A percentile compares a stretch with the other conserved stretches of the same genome.
Evolutionary conservation across 1,139 yeast genomes (phyloP).

Genomic region (Scheffersomyces segobiensis): DNA sequence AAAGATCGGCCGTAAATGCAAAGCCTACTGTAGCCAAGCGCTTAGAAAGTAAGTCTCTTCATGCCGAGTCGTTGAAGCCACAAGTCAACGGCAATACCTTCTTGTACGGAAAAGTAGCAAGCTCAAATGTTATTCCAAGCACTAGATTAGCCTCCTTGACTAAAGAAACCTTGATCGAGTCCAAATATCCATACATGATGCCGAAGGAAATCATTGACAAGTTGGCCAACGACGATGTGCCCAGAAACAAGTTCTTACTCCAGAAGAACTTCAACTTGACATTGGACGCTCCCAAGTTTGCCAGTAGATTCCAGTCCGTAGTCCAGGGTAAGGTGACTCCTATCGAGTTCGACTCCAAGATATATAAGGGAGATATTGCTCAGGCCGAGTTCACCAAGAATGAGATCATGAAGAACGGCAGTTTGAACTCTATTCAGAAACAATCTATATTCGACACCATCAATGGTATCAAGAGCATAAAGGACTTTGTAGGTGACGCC

Average conservation of each 20-base stretch:
- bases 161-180: conserved; percentile 38
- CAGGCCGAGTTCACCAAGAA: conserved; percentile 19
- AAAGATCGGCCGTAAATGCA: background rate
- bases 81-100: conserved; percentile 30
- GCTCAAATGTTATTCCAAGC: conserved; percentile 28
- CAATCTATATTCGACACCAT: conserved; percentile 30
- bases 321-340: conserved; percentile 35
- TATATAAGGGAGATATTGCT: conserved; percentile 8
- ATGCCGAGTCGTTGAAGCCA: conserved; percentile 23
- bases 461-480: conserved; percentile 24
- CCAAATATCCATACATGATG: conserved; percentile 45
- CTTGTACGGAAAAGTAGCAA: conserved; percentile 41
- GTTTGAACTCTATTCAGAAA: conserved; percentile 28
- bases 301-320: conserved; percentile 28
- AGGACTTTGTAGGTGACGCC: conserved; percentile 30
- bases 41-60: conserved; percentile 11
- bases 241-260: conserved; percentile 34
- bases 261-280: conserved; percentile 32
- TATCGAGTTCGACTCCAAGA: conserved; percentile 9
- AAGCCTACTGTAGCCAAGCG: background rate
- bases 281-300: conserved; percentile 24
- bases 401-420: conserved; percentile 34
- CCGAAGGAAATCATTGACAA: conserved; percentile 37
- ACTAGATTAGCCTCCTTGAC: conserved; percentile 46
- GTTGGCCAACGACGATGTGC: conserved; percentile 24